Conservation (phyloP, 352 stramenopile genomes). For the Thraustochytrium sp. region DNA sequence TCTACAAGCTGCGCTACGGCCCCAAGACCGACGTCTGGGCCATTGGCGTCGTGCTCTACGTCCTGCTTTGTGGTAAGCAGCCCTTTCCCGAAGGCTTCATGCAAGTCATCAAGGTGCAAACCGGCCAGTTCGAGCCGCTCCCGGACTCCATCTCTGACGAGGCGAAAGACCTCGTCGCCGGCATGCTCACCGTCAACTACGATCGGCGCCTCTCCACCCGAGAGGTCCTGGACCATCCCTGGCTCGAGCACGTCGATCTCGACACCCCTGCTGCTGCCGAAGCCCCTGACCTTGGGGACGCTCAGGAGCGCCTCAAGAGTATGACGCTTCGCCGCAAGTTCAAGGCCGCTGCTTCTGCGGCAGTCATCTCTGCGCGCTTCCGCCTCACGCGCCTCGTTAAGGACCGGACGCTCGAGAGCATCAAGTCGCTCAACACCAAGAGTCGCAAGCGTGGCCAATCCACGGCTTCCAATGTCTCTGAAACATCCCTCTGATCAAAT, state of each 20-base stretch:
- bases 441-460: too few relatives aligned
- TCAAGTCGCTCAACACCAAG: too few relatives aligned
- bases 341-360: neutral
- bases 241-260: slow-evolving; percentile 48
- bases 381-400: slow-evolving; percentile 29
- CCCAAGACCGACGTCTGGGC: slow-evolving; percentile 51
- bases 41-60: slow-evolving; percentile 53
- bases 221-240: slow-evolving; percentile 65
- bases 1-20: slow-evolving; percentile 79
- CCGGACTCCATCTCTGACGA: slow-evolving; percentile 63
- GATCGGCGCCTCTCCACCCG: slow-evolving; percentile 63
- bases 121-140: slow-evolving; percentile 71
- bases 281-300: neutral
- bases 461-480: too few relatives aligned
- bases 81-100: slow-evolving; percentile 51
- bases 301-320: neutral
- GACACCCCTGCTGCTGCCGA: neutral
- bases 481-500: too few relatives aligned
- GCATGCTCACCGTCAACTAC: slow-evolving; percentile 66
- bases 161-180: slow-evolving; percentile 72
- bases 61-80: slow-evolving; percentile 50
- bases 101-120: slow-evolving; percentile 43
- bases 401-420: neutral
- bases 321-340: neutral
- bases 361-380: neutral